Conservation (phyloP, 2,329 filamentous ascomycete genomes). For the Orbilia ellipsospora region DNA sequence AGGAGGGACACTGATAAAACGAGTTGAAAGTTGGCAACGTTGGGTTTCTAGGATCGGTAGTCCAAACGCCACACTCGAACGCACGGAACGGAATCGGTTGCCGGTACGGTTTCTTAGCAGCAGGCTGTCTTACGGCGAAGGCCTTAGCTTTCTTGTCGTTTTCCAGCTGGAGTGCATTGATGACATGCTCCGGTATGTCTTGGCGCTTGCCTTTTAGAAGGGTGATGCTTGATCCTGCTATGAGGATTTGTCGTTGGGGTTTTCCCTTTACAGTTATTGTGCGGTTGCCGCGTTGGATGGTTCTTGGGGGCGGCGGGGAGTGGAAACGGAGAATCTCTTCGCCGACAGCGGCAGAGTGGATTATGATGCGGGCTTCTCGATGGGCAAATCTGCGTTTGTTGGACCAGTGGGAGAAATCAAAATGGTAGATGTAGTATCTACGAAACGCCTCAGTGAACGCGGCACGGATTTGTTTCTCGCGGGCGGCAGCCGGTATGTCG, state of each 20-base stretch:
- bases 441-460: constrained; percentile 20
- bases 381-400: neutral
- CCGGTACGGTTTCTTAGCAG: constrained; percentile 18
- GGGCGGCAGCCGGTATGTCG: constrained; percentile 23
- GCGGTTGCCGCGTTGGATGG: neutral
- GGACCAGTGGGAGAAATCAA: constrained; percentile 24
- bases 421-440: constrained; percentile 41
- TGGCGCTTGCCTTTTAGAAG: constrained; percentile 8
- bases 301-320: neutral
- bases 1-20: constrained; percentile 3
- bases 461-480: constrained; percentile 10
- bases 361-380: constrained; percentile 18
- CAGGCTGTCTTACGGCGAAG: constrained; percentile 4
- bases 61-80: constrained; percentile 45
- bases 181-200: too few species aligned
- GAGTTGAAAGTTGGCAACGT: constrained; percentile 29
- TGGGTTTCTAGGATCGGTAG: constrained; percentile 34
- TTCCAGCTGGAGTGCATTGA: constrained; percentile 17
- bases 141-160: constrained; percentile 20
- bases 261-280: neutral
- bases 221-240: constrained; percentile 16
- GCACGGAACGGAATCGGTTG: constrained; percentile 20
- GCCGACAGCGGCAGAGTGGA: constrained; percentile 22
- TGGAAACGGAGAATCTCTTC: constrained; percentile 36
- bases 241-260: constrained; percentile 14